Conservation (phyloP, 352 stramenopile species). For the Phytophthora sansomeana region DNA sequence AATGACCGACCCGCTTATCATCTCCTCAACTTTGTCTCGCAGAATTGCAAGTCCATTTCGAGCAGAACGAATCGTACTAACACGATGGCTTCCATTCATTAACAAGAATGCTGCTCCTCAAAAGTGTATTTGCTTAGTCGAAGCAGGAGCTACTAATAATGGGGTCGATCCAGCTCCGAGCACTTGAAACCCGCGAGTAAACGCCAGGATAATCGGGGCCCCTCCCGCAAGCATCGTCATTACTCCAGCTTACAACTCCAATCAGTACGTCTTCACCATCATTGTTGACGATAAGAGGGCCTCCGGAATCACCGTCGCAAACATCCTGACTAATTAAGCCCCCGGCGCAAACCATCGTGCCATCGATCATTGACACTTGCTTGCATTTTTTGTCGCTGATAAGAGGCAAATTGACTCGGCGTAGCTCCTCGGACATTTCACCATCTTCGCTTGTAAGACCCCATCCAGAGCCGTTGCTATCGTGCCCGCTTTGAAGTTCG, state of each 20-base stretch:
- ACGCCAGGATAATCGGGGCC: constrained; percentile 42
- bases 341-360: constrained; percentile 55
- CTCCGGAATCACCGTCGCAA: constrained; percentile 58
- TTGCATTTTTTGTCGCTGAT: constrained; percentile 39
- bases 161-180: constrained; percentile 20
- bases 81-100: no score
- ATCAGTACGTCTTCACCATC: constrained; percentile 30
- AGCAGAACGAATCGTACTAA: no score
- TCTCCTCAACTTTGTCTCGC: no score
- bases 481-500: constrained; percentile 22
- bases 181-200: constrained; percentile 48
- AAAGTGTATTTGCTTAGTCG: background rate
- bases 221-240: constrained; percentile 43
- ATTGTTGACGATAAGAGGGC: constrained; percentile 38
- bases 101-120: no score
- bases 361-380: constrained; percentile 16
- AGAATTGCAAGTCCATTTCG: no score
- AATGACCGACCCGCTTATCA: no score
- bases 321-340: constrained; percentile 40
- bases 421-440: constrained; percentile 18
- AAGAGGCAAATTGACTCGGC: constrained; percentile 36
- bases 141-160: constrained; percentile 17
- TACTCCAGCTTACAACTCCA: constrained; percentile 55
- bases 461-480: constrained; percentile 29
- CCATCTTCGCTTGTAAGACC: constrained; percentile 3